Conservation (phyloP, 2,329 filamentous ascomycete genomes). For the Botrytis elliptica region DNA sequence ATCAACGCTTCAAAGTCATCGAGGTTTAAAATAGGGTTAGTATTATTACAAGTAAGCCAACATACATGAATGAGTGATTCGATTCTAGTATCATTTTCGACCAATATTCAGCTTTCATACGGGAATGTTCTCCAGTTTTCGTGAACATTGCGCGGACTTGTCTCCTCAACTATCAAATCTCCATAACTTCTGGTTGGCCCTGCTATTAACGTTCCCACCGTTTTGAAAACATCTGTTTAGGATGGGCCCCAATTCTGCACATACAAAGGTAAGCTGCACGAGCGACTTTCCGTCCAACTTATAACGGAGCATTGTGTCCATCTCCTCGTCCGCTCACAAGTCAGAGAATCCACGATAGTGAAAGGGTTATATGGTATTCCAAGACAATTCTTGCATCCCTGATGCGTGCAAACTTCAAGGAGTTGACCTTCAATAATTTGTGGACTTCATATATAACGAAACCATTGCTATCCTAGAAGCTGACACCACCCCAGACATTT, state of each 20-base stretch:
- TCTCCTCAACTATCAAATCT: not conserved
- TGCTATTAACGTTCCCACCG: not conserved
- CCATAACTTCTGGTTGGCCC: not conserved
- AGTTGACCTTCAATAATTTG: too few species aligned
- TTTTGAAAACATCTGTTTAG: not conserved
- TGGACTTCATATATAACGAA: too few species aligned
- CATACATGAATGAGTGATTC: too few species aligned
- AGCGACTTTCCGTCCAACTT: too few species aligned
- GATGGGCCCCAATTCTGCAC: not conserved
- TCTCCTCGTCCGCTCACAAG: too few species aligned
- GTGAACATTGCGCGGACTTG: not conserved
- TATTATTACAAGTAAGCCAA: not conserved
- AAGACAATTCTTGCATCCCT: too few species aligned
- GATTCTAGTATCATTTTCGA: not conserved
- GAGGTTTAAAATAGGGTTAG: not conserved
- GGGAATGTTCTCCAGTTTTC: not conserved
- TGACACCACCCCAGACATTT: fast-evolving
- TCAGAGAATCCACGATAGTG: too few species aligned
- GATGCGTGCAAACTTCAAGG: too few species aligned
- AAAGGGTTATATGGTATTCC: too few species aligned
- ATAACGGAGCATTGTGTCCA: too few species aligned
- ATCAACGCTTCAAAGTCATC: not conserved
- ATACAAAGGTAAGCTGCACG: not conserved
- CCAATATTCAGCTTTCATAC: too few species aligned
- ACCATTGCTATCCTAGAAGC: too few species aligned